These are phyloP conservation scores for Alternaria arbusti DNA, from an alignment of 2,329 filamentous ascomycete species.

Conservation along the genomic window DNA sequence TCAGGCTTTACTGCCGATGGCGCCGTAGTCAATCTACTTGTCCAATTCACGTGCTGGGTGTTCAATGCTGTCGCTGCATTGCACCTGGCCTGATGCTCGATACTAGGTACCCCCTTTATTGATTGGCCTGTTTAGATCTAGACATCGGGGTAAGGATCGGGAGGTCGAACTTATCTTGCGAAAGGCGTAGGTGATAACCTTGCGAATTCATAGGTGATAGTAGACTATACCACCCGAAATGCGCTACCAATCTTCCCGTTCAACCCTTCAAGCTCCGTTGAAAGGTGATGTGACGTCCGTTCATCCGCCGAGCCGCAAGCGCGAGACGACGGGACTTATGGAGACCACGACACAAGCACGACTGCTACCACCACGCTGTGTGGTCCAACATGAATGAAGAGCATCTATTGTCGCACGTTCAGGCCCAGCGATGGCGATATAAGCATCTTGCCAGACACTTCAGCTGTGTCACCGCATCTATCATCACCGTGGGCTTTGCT, in stretches of 20 bases:
- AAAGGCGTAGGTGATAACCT: background rate
- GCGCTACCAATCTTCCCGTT: background rate
- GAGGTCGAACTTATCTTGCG: background rate
- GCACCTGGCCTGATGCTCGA: background rate
- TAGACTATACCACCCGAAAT: background rate
- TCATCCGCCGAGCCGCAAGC: background rate
- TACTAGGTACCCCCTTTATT: rapidly evolving
- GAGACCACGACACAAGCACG: background rate
- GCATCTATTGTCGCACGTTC: too few species aligned
- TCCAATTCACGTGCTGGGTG: rapidly evolving
- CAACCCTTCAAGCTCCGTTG: background rate
- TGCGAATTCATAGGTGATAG: background rate
- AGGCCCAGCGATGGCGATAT: too few species aligned
- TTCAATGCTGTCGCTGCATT: background rate
- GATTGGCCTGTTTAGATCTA: too few species aligned
- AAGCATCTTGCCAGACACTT: too few species aligned
- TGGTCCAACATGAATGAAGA: too few species aligned
- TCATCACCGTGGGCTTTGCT: too few species aligned
- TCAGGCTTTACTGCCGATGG: background rate
- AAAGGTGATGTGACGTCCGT: too few species aligned
- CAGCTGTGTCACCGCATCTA: too few species aligned
- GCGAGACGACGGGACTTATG: background rate
- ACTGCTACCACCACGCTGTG: background rate
- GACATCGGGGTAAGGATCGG: too few species aligned
- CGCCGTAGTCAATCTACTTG: background rate